Evolutionary conservation across 2,329 filamentous ascomycete genomes (phyloP).

Genomic region (Clarireedia hainanense): DNA sequence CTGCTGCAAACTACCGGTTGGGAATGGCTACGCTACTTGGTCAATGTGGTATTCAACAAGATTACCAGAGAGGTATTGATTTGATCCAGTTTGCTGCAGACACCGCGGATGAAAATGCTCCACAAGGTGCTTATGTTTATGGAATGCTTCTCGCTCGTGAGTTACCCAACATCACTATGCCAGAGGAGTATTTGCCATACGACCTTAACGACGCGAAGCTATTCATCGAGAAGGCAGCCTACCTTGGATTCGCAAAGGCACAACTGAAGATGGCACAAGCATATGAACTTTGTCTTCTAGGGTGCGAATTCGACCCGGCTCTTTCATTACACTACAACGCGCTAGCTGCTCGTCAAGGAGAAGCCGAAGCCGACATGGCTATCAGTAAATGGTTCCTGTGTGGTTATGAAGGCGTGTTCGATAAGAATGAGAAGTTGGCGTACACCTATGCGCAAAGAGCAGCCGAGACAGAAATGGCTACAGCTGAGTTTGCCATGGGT

Average conservation of each 20-base stretch:
- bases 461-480: constrained; percentile 71
- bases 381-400: constrained; percentile 99
- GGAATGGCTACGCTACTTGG: constrained; percentile 97
- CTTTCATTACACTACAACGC: constrained; percentile 94
- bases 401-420: constrained; percentile 83
- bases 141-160: constrained; percentile 91
- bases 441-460: constrained; percentile 87
- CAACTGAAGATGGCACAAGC: constrained; percentile 96
- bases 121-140: constrained; percentile 90
- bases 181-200: constrained; percentile 60
- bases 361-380: constrained; percentile 87
- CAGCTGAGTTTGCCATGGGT: constrained; percentile 91
- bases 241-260: constrained; percentile 90
- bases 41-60: constrained; percentile 82
- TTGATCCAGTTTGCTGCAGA: constrained; percentile 78
- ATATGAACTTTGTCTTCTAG: constrained; percentile 88
- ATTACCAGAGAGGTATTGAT: constrained; percentile 69
- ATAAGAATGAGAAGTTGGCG: constrained; percentile 91
- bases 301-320: constrained; percentile 90
- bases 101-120: constrained; percentile 89
- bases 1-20: constrained; percentile 76
- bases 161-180: constrained; percentile 81
- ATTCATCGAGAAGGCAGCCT: constrained; percentile 94
- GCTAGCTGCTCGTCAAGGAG: constrained; percentile 82
- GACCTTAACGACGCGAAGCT: constrained; percentile 68